phyloP scores from a whole-genome alignment of 1,139 yeast species.

The Lodderomyces theae region DNA sequence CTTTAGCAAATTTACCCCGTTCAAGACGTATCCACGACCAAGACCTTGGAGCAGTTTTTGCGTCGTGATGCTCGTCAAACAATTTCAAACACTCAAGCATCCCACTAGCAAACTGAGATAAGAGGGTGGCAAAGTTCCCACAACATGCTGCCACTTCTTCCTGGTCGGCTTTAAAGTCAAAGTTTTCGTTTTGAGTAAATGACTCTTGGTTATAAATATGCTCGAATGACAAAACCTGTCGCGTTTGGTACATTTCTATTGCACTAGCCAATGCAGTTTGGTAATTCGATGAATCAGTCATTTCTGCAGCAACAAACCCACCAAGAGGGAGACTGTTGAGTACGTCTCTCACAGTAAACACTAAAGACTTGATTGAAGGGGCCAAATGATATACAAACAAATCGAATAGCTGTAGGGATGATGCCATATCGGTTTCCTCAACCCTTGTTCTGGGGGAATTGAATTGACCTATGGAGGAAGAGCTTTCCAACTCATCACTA shows the following conservation, averaged over 20 bases:
- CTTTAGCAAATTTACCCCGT: not conserved
- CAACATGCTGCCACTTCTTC: conserved; percentile 86
- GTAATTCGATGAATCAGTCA: conserved; percentile 24
- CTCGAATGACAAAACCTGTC: conserved; percentile 57
- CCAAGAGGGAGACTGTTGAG: conserved; percentile 61
- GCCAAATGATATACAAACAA: conserved; percentile 66
- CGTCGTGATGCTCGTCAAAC: conserved; percentile 38
- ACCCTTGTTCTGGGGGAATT: conserved; percentile 21
- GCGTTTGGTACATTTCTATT: conserved; percentile 50
- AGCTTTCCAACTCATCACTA: conserved; percentile 16
- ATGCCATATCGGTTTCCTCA: conserved; percentile 9
- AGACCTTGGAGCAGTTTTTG: conserved; percentile 25
- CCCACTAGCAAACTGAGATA: conserved; percentile 63
- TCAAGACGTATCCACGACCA: conserved; percentile 52
- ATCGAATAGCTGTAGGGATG: conserved; percentile 50
- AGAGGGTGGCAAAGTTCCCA: conserved; percentile 70
- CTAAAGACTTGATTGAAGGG: conserved; percentile 68
- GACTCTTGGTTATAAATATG: conserved; percentile 58
- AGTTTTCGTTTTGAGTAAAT: conserved; percentile 38
- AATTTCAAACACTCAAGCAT: conserved; percentile 47
- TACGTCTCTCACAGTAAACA: conserved; percentile 62
- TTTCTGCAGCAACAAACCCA: conserved; percentile 15
- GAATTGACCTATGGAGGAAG: conserved; percentile 20
- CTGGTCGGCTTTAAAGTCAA: conserved; percentile 56
- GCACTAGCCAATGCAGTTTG: conserved; percentile 52